Base-by-base conservation (phyloP, 192 early-diverging fungal species). In the Dimargaris cristalligena region DNA sequence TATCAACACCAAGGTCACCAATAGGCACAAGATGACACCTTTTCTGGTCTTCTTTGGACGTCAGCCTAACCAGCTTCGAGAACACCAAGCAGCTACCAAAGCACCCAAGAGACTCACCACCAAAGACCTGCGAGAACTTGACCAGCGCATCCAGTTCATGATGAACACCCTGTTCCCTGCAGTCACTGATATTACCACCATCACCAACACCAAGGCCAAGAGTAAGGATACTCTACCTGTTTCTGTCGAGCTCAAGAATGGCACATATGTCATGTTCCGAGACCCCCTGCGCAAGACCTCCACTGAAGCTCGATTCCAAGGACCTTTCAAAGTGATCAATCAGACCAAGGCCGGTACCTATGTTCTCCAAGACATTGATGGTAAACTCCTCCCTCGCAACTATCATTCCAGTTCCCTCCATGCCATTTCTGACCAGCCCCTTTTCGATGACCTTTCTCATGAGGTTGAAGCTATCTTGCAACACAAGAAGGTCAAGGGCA, bases 21-120 rank as follows among this genome's bases (percentile, higher is more conserved):
- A 44, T 1, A 28, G 60, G n/a, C 63, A 63, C 35, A 65, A 66
- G 31, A 65, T 67, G 0, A 63, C 68, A 23, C 73, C 70, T 2
- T 78, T 74, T 35, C 57, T 66, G 28, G 52, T 73, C 20, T 70
- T 78, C 52, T 78, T 74, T 65, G 72, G 64, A 3, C 18, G 72
- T 41, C 30, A 41, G 51, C 41, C 68, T 22, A 69, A 71, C 34
- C 50, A 47, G 20, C 62, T 61, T n/a, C 41, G 59, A 4, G 65
- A 74, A 32, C 66, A 70, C 55, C 34, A 33, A 60, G 22, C 38
- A 34, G 34, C 22, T 48, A 11, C 9, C 23, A 33, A 29, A 31
- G 34, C 16, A 9, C 4, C 60, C 38, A 10, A 16, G 29, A 60
- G 4, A 6, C 14, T 66, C 25, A 60, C 11, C 4, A 29, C 54